A percentile compares a stretch with the other conserved stretches of the same genome.
These are phyloP conservation scores for Apiospora kogelbergensis DNA, from an alignment of 2,329 filamentous ascomycete genomes.

Conservation along the genomic window DNA sequence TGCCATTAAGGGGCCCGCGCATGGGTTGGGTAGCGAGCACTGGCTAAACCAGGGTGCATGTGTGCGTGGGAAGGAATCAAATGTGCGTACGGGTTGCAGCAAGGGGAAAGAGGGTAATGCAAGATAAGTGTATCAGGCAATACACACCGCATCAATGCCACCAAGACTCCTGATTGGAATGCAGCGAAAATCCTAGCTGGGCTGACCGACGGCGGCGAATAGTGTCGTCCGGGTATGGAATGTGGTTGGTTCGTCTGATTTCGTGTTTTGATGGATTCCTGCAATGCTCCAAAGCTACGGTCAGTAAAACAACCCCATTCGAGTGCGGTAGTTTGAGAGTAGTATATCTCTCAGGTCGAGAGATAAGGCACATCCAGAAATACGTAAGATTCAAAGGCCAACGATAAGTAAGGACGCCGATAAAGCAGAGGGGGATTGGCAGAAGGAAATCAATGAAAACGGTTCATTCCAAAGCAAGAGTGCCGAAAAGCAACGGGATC, in stretches of 20 bases:
- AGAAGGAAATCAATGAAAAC: not conserved
- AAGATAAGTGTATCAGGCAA: slow-evolving; percentile 10
- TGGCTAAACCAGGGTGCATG: not conserved
- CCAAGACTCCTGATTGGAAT: slow-evolving; percentile 11
- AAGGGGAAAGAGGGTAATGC: slow-evolving; percentile 1
- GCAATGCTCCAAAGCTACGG: not conserved
- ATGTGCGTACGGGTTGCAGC: not conserved
- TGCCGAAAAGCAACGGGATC: not conserved
- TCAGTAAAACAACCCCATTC: not conserved
- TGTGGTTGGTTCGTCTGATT: slow-evolving; percentile 9
- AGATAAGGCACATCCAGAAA: not conserved
- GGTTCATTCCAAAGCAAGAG: not conserved
- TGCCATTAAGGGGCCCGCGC: slow-evolving; percentile 1
- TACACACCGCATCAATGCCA: slow-evolving; percentile 28
- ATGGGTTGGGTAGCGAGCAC: not conserved
- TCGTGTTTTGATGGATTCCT: slow-evolving; percentile 1
- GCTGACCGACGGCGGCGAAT: not conserved
- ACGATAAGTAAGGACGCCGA: not conserved
- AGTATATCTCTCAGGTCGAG: not conserved
- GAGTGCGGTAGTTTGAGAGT: not conserved
- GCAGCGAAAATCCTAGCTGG: not conserved
- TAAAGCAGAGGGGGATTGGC: not conserved
- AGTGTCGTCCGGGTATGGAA: not conserved
- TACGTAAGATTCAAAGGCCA: not conserved
- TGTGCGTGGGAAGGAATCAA: not conserved